Evolutionary conservation across 306 rosid genomes (phyloP), one percentile per base, ranked within the genome.

Genomic region (Vicia faba): DNA sequence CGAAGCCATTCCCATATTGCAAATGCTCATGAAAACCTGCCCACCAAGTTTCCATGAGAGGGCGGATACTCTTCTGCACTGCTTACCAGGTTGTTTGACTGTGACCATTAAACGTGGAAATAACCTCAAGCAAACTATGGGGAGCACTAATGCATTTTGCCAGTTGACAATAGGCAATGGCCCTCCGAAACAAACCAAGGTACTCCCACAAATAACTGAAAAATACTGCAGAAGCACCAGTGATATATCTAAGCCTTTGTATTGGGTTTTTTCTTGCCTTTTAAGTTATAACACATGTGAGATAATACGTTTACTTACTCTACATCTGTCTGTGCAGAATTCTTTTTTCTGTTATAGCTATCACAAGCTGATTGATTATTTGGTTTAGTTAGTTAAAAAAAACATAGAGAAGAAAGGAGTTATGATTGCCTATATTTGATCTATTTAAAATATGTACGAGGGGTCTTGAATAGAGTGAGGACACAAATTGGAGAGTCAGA

Each of bases 181-280:
- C 71, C 98, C 98, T 73, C 91, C 96, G 7, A 89, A 90, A 75
- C 96, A 88, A 86, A 93, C 98, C 73, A 93, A 89, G 98, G 98
- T 89, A 86, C 78, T 70, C 57, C 46, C 16, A 51, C 39, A 61
- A 18, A 46, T 65, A 44, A 63, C 41, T 28, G 53, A 50, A 14
- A 39, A 68, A 68, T 36, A 69, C 29, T 61, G 50, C 66, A 14
- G 45, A 23, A 56, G 38, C 75, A 15, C 16, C 71, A 50, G 65
- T 43, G 44, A 50, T 74, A 61, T 79, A 33, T 60, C 38, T 64
- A 26, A 25, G 60, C 60, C 59, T 11, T 46, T 68, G 28, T 61
- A 23, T 43, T 23, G 67, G 18, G 44, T 73, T 26, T 54, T 25
- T 25, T 25, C 36, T 25, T 25, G 9, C 5, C 61, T n/a, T n/a